phyloP scores from a whole-genome alignment of 495 filamentous ascomycete species.

The Chaetomium cochliodes region DNA sequence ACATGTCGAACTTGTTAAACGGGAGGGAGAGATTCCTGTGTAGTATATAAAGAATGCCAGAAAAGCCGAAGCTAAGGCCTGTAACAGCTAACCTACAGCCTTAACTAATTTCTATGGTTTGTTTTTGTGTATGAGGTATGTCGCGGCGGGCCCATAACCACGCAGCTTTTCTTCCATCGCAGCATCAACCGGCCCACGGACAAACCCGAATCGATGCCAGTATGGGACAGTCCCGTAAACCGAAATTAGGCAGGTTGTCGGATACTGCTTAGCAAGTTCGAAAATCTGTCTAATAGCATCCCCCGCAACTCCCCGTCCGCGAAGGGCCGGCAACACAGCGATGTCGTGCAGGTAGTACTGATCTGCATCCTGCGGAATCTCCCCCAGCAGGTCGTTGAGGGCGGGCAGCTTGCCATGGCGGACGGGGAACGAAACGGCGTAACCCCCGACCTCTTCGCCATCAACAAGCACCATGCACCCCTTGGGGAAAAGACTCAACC shows the following conservation, averaged over 20 bases:
- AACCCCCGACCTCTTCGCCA: constrained; percentile 32
- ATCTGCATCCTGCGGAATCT: constrained; percentile 31
- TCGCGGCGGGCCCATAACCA: constrained; percentile 34
- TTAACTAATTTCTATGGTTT: no score
- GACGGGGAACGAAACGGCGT: constrained; percentile 42
- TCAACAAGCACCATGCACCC: constrained; percentile 36
- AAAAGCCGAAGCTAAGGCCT: no score
- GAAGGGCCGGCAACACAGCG: constrained; percentile 31
- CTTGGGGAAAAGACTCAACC: constrained; percentile 34
- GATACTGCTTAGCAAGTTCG: constrained; percentile 24
- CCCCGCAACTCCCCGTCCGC: constrained; percentile 30
- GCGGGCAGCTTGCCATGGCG: constrained; percentile 33
- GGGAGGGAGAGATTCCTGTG: no score
- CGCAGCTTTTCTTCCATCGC: constrained; percentile 31
- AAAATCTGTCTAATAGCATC: constrained; percentile 26
- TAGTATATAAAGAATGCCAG: no score
- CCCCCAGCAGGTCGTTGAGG: constrained; percentile 34
- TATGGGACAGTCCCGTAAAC: constrained; percentile 39
- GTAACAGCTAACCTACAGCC: no score
- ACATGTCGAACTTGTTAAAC: no score
- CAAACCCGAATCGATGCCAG: constrained; percentile 40
- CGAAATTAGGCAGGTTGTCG: constrained; percentile 34
- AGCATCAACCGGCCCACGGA: constrained; percentile 18
- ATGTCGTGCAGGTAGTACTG: constrained; percentile 46
- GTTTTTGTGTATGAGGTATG: constrained; percentile 28